phyloP scores from a whole-genome alignment of 139 green algal species.

The Volvox africanus region DNA sequence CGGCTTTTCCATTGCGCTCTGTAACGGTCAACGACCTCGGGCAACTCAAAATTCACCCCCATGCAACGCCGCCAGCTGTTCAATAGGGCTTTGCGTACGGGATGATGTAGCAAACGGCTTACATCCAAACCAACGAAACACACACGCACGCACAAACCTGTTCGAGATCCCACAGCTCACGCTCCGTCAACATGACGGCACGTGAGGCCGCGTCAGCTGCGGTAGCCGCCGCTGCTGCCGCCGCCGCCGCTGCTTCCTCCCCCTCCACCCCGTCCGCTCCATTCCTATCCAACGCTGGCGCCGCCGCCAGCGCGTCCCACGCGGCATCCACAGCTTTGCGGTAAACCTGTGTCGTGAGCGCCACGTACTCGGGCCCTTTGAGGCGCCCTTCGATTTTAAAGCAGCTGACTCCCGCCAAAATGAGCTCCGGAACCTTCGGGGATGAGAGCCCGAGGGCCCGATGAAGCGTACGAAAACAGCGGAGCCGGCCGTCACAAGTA shows the following conservation, averaged over 20 bases:
- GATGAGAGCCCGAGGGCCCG: too few relatives aligned
- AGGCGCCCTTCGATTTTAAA: conserved; percentile 92
- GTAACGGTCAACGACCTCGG: too few relatives aligned
- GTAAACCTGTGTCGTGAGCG: conserved; percentile 75
- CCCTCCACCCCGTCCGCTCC: background rate
- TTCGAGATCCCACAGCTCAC: conserved; percentile 56
- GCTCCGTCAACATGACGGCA: conserved; percentile 51
- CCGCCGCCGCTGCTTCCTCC: too few relatives aligned
- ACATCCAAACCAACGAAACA: background rate
- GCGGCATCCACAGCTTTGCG: conserved; percentile 80
- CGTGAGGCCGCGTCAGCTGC: background rate
- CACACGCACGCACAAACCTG: conserved; percentile 14
- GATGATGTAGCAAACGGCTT: too few relatives aligned
- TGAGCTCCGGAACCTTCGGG: conserved; percentile 74
- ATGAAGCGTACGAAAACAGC: background rate
- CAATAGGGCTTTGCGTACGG: too few relatives aligned
- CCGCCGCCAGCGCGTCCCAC: conserved; percentile 67
- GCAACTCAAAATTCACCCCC: too few relatives aligned
- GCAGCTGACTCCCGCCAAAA: conserved; percentile 82
- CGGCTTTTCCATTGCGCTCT: too few relatives aligned
- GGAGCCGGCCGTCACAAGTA: background rate
- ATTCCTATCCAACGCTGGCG: background rate
- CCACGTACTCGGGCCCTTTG: conserved; percentile 92
- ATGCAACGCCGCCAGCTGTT: too few relatives aligned
- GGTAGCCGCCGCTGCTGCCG: too few relatives aligned